phyloP scores from a whole-genome alignment of 2,329 filamentous ascomycete genomes.

The Epichloe uncinata region DNA sequence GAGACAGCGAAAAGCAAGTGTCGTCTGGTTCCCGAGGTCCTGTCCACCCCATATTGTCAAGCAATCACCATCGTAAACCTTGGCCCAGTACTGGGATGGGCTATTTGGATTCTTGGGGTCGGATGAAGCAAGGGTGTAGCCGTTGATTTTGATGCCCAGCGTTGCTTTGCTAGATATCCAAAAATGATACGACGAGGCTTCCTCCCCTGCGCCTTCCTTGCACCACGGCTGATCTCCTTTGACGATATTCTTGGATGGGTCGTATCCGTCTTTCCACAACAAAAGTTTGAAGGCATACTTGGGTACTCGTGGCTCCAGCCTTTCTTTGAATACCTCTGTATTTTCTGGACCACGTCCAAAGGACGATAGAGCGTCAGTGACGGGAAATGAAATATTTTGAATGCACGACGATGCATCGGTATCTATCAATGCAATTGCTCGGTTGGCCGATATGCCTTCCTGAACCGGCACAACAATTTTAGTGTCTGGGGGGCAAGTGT shows the following conservation, averaged over 20 bases:
- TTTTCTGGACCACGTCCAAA: conserved; percentile 66
- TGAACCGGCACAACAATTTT: conserved; percentile 24
- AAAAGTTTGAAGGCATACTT: conserved; percentile 71
- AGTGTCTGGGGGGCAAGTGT: conserved; percentile 24
- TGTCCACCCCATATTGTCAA: conserved; percentile 55
- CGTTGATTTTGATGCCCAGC: conserved; percentile 65
- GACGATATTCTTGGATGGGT: conserved; percentile 40
- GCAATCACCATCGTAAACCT: conserved; percentile 63
- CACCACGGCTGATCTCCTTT: conserved; percentile 37
- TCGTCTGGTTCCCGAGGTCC: conserved; percentile 27
- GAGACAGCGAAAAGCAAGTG: conserved; percentile 37
- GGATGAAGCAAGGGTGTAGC: conserved; percentile 45
- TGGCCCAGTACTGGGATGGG: conserved; percentile 49
- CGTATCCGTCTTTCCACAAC: conserved; percentile 57
- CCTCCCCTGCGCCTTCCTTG: conserved; percentile 15
- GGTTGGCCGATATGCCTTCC: conserved; percentile 20
- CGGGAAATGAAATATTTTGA: conserved; percentile 45
- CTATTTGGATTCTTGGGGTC: conserved; percentile 39
- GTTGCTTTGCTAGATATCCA: conserved; percentile 71
- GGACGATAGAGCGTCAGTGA: conserved; percentile 54
- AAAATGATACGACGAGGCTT: conserved; percentile 48
- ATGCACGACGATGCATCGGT: conserved; percentile 54
- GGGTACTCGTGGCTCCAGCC: conserved; percentile 57
- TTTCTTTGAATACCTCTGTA: conserved; percentile 51
- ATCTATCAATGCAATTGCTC: conserved; percentile 50